phyloP scores from a whole-genome alignment of 2,329 filamentous ascomycete species.

The Aureobasidium vineae region DNA sequence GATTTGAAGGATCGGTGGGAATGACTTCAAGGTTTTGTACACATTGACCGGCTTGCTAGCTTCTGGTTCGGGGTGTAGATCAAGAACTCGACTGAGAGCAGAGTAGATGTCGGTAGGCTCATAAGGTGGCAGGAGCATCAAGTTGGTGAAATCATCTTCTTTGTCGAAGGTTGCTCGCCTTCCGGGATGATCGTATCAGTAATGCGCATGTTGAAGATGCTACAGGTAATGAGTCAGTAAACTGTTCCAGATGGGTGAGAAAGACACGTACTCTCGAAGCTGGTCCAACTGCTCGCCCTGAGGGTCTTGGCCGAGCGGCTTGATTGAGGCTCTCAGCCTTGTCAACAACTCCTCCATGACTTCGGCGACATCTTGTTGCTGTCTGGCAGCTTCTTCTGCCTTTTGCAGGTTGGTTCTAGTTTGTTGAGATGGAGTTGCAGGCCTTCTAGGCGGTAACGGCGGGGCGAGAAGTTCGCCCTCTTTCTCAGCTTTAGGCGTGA shows the following conservation, averaged over 20 bases:
- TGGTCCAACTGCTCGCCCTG: slow-evolving; percentile 74
- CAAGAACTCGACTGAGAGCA: slow-evolving; percentile 81
- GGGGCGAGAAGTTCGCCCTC: slow-evolving; percentile 42
- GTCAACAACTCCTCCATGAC: slow-evolving; percentile 92
- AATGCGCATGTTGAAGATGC: slow-evolving; percentile 35
- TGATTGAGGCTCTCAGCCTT: slow-evolving; percentile 85
- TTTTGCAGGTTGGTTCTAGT: slow-evolving; percentile 43
- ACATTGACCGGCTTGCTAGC: slow-evolving; percentile 51
- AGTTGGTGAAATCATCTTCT: slow-evolving; percentile 61
- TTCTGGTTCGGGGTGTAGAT: slow-evolving; percentile 70
- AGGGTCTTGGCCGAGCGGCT: slow-evolving; percentile 62
- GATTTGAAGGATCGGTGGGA: slow-evolving; percentile 83
- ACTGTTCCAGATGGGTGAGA: neutral
- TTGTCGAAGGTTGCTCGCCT: slow-evolving; percentile 47
- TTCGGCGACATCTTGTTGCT: slow-evolving; percentile 92
- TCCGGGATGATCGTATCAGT: slow-evolving; percentile 38
- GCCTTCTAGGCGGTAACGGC: slow-evolving; percentile 57
- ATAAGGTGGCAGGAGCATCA: slow-evolving; percentile 58
- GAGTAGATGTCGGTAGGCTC: slow-evolving; percentile 70
- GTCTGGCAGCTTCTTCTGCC: slow-evolving; percentile 56
- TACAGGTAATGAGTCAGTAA: slow-evolving; percentile 4
- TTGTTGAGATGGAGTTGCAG: slow-evolving; percentile 33
- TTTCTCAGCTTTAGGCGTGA: slow-evolving; percentile 41
- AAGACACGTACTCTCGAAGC: slow-evolving; percentile 42
- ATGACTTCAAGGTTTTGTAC: slow-evolving; percentile 62